Conservation (phyloP, 23 red algal genomes). For the Gracilaria gracilis region DNA sequence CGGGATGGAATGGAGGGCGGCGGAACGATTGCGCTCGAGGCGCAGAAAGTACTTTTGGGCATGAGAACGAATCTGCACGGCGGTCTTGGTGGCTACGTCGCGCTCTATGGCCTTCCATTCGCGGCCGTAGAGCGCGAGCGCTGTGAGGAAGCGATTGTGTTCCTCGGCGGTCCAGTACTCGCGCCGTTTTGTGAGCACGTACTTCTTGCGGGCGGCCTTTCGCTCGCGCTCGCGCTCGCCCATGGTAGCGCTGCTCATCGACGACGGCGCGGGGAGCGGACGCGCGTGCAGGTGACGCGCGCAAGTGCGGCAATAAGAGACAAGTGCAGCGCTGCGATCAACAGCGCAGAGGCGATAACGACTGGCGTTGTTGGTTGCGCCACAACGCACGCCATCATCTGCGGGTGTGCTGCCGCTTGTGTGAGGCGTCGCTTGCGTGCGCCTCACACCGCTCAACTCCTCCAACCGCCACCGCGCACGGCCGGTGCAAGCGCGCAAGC, state of each 20-base stretch:
- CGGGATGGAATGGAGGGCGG: slow-evolving; percentile 52
- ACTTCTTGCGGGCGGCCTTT: slow-evolving; percentile 74
- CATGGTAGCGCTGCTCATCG: not conserved
- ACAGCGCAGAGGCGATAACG: too few relatives aligned
- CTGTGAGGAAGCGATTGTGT: slow-evolving; percentile 85
- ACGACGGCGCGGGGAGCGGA: not conserved
- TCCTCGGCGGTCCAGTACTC: slow-evolving; percentile 94
- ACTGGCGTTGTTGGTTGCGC: too few relatives aligned
- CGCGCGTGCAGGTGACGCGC: not conserved
- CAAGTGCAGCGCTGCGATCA: too few relatives aligned
- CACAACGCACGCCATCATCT: too few relatives aligned
- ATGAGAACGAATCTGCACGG: slow-evolving; percentile 84
- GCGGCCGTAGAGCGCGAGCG: slow-evolving; percentile 80
- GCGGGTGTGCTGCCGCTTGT: too few relatives aligned
- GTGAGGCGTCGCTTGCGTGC: too few relatives aligned
- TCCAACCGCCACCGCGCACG: not conserved
- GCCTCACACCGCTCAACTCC: not conserved
- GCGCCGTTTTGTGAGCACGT: slow-evolving; percentile 88
- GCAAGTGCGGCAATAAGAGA: too few relatives aligned
- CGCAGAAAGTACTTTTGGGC: slow-evolving; percentile 94
- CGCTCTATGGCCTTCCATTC: slow-evolving; percentile 93
- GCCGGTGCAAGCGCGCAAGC: not conserved
- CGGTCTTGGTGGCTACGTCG: slow-evolving; percentile 84
- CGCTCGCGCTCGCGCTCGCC: slow-evolving; percentile 26
- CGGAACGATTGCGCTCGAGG: slow-evolving; percentile 72